A percentile compares a stretch with the other conserved stretches of the same genome.
Evolutionary conservation across 352 stramenopile genomes (phyloP).

Genomic region (Pythium folliculosum): DNA sequence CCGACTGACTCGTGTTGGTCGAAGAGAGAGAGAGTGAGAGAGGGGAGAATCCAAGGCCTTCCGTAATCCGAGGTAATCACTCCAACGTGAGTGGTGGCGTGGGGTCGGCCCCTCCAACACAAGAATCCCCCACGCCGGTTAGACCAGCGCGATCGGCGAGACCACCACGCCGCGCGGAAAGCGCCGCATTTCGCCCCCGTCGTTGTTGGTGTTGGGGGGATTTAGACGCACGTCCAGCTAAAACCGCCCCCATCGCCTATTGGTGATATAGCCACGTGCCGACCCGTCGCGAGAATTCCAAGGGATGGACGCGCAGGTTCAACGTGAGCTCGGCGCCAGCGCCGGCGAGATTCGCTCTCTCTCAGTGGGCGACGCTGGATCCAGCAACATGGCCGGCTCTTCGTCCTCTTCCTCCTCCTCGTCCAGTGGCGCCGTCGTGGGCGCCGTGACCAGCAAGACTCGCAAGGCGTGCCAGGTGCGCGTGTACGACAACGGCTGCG

Average conservation of each 20-base stretch:
- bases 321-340: not conserved
- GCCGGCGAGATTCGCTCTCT: slow-evolving; percentile 1
- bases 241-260: not conserved
- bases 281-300: not conserved
- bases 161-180: no score
- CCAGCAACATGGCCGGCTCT: not conserved
- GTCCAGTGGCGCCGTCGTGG: not conserved
- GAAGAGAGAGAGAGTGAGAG: not conserved
- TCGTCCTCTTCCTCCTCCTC: not conserved
- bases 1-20: not conserved
- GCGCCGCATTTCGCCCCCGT: not conserved
- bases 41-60: not conserved
- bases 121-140: not conserved
- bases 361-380: not conserved
- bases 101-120: not conserved
- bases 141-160: not conserved
- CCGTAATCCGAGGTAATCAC: slow-evolving; percentile 7
- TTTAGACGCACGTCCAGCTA: not conserved
- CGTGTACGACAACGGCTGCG: slow-evolving; percentile 26
- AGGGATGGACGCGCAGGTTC: not conserved
- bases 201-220: not conserved
- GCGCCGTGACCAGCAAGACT: not conserved
- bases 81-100: not conserved
- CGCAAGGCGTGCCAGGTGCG: slow-evolving; percentile 17
- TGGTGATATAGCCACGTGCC: not conserved